Conservation (phyloP, 2,329 filamentous ascomycete species). For the Pseudogymnoascus sp. region DNA sequence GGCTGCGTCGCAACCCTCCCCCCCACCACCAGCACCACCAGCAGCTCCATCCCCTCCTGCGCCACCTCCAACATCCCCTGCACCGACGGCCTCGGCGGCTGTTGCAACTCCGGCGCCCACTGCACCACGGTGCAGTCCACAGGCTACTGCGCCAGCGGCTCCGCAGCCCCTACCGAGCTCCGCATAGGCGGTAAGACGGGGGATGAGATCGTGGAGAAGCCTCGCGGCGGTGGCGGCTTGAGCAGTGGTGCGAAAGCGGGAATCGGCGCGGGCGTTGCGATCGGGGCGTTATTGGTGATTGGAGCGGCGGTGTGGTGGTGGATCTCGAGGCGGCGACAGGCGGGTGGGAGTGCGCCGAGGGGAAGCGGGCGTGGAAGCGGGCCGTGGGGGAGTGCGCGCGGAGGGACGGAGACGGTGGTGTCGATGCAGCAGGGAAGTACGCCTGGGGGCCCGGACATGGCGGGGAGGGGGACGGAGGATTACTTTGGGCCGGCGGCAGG, state of each 20-base stretch:
- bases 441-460: neutral
- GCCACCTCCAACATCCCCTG: conserved; percentile 40
- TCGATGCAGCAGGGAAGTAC: conserved; percentile 10
- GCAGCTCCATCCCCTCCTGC: conserved; percentile 36
- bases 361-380: conserved; percentile 17
- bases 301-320: conserved; percentile 42
- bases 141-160: conserved; percentile 35
- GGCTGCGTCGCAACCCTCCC: conserved; percentile 30
- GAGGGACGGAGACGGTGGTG: conserved; percentile 9
- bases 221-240: conserved; percentile 24
- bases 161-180: conserved; percentile 19
- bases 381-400: conserved; percentile 12
- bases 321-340: conserved; percentile 32
- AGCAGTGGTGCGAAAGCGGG: conserved; percentile 48
- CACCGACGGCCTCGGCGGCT: conserved; percentile 35
- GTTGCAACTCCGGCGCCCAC: conserved; percentile 39
- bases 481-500: conserved; percentile 33
- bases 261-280: conserved; percentile 46
- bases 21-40: conserved; percentile 20
- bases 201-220: conserved; percentile 21
- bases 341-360: conserved; percentile 12
- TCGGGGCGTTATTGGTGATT: conserved; percentile 37
- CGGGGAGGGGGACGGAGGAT: conserved; percentile 10
- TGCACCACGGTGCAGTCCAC: conserved; percentile 35
- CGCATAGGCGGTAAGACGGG: conserved; percentile 27